These are phyloP conservation scores for Neurospora intermedia DNA, from an alignment of 495 filamentous ascomycete species.

Conservation along the genomic window DNA sequence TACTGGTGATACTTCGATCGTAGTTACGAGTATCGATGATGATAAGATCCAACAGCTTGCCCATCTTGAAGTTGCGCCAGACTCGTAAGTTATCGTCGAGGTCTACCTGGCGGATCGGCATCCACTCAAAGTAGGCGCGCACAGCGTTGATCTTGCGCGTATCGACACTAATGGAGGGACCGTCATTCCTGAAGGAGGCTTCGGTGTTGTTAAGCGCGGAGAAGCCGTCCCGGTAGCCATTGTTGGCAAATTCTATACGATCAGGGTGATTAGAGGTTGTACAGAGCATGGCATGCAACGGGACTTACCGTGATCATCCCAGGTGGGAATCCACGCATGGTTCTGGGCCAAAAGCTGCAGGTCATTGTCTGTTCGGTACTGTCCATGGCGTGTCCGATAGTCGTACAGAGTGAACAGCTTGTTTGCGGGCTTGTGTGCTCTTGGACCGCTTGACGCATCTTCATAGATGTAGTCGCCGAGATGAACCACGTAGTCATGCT, in stretches of 20 bases:
- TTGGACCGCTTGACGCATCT: slow-evolving; percentile 37
- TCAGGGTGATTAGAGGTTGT: background rate
- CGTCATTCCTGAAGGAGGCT: slow-evolving; percentile 47
- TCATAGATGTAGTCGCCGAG: slow-evolving; percentile 63
- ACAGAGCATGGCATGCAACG: background rate
- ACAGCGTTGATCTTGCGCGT: slow-evolving; percentile 60
- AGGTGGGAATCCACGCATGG: slow-evolving; percentile 55
- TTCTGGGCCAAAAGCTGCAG: slow-evolving; percentile 42
- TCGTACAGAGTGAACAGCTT: slow-evolving; percentile 36
- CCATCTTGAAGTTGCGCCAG: slow-evolving; percentile 53
- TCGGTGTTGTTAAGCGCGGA: slow-evolving; percentile 53
- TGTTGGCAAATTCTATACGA: slow-evolving; percentile 47
- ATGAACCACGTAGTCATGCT: slow-evolving; percentile 50
- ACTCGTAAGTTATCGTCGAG: slow-evolving; percentile 59
- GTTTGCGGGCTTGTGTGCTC: slow-evolving; percentile 13
- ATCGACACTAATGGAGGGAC: slow-evolving; percentile 46
- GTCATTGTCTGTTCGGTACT: slow-evolving; percentile 37
- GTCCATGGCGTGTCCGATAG: slow-evolving; percentile 47
- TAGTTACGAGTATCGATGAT: slow-evolving; percentile 58
- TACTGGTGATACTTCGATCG: slow-evolving; percentile 41
- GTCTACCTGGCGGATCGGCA: slow-evolving; percentile 41
- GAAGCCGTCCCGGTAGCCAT: slow-evolving; percentile 46
- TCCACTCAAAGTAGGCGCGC: slow-evolving; percentile 59
- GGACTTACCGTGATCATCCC: slow-evolving; percentile 52
- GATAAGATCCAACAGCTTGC: slow-evolving; percentile 49